Evolutionary conservation across 371 early-diverging fungal species (phyloP).

Genomic region (Rozella allomycis): DNA sequence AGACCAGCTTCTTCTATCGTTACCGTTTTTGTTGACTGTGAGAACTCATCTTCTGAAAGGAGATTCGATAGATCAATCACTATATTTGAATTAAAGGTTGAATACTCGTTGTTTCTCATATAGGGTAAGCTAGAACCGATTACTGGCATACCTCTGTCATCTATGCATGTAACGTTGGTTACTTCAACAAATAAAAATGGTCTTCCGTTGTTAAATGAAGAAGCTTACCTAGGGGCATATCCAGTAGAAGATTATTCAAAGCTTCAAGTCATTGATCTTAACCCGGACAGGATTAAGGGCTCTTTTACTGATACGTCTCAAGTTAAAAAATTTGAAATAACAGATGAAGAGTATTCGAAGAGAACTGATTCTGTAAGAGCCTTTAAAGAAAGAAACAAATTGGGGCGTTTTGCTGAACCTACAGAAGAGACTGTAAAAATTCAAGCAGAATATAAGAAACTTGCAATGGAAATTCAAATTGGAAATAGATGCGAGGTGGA

Average conservation of each 20-base stretch:
- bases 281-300: constrained; percentile 5
- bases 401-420: constrained; percentile 63
- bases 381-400: constrained; percentile 64
- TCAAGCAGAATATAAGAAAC: no score
- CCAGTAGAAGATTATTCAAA: constrained; percentile 59
- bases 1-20: constrained; percentile 13
- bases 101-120: constrained; percentile 1
- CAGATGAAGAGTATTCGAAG: constrained; percentile 63
- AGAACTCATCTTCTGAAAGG: constrained; percentile 35
- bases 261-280: constrained; percentile 21
- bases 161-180: constrained; percentile 40
- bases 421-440: no score
- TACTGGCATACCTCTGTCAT: constrained; percentile 54
- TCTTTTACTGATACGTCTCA: constrained; percentile 63
- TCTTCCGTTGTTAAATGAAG: constrained; percentile 38
- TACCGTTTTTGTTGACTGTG: constrained; percentile 45
- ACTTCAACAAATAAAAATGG: no score
- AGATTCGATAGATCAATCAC: constrained; percentile 52
- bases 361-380: constrained; percentile 54
- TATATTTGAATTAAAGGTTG: constrained; percentile 45
- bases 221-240: constrained; percentile 57
- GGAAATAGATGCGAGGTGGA: constrained; percentile 68
- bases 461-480: constrained; percentile 32
- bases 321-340: constrained; percentile 76
- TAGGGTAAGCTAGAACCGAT: constrained; percentile 69